These are phyloP conservation scores for Aspergillus clavatus DNA, from an alignment of 2,329 filamentous ascomycete species.

Conservation along the genomic window DNA sequence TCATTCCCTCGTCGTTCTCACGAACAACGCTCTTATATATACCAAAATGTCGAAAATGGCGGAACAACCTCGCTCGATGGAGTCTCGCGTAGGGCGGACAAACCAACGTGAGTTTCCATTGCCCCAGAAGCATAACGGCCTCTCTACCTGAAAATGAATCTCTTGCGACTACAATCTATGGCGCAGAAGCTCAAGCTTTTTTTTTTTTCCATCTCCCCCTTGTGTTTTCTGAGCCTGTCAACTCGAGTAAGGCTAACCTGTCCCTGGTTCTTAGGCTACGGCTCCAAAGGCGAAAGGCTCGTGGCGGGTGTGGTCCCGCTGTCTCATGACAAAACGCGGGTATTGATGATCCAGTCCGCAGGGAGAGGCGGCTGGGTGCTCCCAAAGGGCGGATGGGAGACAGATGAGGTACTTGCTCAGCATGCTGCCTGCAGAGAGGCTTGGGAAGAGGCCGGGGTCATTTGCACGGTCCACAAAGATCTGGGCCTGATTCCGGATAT, in stretches of 20 bases:
- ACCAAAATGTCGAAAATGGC: conserved; percentile 26
- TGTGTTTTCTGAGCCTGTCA: too few relatives aligned
- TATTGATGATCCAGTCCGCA: conserved; percentile 90
- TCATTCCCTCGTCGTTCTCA: background rate
- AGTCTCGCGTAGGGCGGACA: conserved; percentile 44
- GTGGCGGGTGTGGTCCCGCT: conserved; percentile 93
- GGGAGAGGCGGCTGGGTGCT: conserved; percentile 91
- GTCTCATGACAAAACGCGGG: conserved; percentile 76
- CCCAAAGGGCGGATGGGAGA: conserved; percentile 97
- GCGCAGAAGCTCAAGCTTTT: background rate
- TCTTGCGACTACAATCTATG: background rate
- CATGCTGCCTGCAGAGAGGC: conserved; percentile 84
- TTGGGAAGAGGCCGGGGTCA: conserved; percentile 96
- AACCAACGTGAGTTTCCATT: conserved; percentile 45
- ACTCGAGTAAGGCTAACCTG: conserved; percentile 19
- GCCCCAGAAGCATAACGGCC: conserved; percentile 20
- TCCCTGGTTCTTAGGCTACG: conserved; percentile 64
- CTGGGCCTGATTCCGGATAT: conserved; percentile 82
- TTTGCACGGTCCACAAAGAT: conserved; percentile 77
- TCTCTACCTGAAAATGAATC: background rate
- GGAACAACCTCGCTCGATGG: conserved; percentile 43
- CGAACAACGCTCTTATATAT: background rate
- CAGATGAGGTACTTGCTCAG: conserved; percentile 80
- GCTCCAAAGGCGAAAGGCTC: conserved; percentile 82
- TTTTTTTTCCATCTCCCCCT: background rate